Evolutionary conservation across 345 rosid species (phyloP).

Genomic region (Crucihimalaya himalaica): DNA sequence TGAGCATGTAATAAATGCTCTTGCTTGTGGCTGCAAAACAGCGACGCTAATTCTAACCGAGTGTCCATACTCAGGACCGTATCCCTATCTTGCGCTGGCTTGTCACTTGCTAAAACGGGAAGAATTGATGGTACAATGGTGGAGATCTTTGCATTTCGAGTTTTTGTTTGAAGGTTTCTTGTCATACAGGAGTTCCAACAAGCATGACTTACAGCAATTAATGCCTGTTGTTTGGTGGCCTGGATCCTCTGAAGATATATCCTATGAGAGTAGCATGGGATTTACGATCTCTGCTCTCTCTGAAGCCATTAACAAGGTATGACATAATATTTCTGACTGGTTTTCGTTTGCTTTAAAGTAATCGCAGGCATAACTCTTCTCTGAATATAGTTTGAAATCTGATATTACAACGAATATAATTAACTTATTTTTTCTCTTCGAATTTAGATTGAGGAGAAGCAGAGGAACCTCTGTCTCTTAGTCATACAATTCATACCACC

Average conservation of each 20-base stretch:
- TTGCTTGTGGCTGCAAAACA: constrained; percentile 80
- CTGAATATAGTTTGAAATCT: constrained; percentile 9
- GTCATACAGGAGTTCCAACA: constrained; percentile 71
- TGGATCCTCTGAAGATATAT: constrained; percentile 82
- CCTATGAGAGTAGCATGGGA: constrained; percentile 77
- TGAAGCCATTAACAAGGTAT: constrained; percentile 80
- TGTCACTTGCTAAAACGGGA: constrained; percentile 80
- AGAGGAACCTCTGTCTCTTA: constrained; percentile 83
- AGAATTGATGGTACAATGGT: constrained; percentile 83
- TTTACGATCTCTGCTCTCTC: constrained; percentile 75
- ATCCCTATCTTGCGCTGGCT: constrained; percentile 80
- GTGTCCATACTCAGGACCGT: constrained; percentile 93
- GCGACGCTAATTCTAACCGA: constrained; percentile 64
- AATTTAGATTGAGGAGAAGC: constrained; percentile 93
- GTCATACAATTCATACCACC: constrained; percentile 94
- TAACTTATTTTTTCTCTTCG: constrained; percentile 14
- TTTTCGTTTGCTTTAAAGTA: neutral
- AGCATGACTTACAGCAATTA: constrained; percentile 80
- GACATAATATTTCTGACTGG: neutral
- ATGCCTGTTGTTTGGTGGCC: constrained; percentile 99
- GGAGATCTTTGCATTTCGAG: constrained; percentile 77
- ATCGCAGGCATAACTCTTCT: neutral
- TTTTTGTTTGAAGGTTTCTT: constrained; percentile 82
- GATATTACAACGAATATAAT: neutral
- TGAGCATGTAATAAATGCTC: constrained; percentile 67